Conservation (phyloP, 441 rosid species). For the Populus hybrid region DNA sequence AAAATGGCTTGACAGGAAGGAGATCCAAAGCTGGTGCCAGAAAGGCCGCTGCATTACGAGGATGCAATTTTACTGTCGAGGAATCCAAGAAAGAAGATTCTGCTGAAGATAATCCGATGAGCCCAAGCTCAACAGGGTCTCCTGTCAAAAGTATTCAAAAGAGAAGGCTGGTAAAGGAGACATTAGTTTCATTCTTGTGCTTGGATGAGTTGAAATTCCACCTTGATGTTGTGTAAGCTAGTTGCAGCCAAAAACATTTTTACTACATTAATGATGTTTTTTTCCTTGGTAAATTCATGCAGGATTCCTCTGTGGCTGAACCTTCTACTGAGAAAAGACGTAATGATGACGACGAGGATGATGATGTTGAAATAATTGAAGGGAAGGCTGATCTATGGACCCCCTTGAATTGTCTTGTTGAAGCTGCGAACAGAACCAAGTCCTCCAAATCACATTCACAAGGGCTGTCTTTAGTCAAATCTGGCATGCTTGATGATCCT, state of each 20-base stretch:
- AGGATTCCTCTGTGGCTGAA: slow-evolving; percentile 41
- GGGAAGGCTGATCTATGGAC: slow-evolving; percentile 66
- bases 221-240: neutral
- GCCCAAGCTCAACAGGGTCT: slow-evolving; percentile 53
- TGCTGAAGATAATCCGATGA: slow-evolving; percentile 34
- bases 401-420: slow-evolving; percentile 70
- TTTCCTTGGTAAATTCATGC: slow-evolving; percentile 14
- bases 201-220: slow-evolving; percentile 6
- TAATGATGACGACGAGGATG: slow-evolving; percentile 26
- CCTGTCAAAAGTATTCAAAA: slow-evolving; percentile 27
- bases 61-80: slow-evolving; percentile 34
- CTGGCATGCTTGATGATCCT: slow-evolving; percentile 25
- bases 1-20: slow-evolving; percentile 55
- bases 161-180: slow-evolving; percentile 51
- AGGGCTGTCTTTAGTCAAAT: slow-evolving; percentile 29
- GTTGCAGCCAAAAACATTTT: neutral
- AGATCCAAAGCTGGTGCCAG: slow-evolving; percentile 48
- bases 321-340: slow-evolving; percentile 28
- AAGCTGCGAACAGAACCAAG: slow-evolving; percentile 76
- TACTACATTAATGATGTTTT: neutral
- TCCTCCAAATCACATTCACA: slow-evolving; percentile 47
- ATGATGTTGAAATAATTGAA: slow-evolving; percentile 36
- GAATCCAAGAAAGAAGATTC: slow-evolving; percentile 47
- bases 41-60: slow-evolving; percentile 42
- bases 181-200: slow-evolving; percentile 10